phyloP scores from a whole-genome alignment of 257 asterid species.

The Solanum pinnatisectum region DNA sequence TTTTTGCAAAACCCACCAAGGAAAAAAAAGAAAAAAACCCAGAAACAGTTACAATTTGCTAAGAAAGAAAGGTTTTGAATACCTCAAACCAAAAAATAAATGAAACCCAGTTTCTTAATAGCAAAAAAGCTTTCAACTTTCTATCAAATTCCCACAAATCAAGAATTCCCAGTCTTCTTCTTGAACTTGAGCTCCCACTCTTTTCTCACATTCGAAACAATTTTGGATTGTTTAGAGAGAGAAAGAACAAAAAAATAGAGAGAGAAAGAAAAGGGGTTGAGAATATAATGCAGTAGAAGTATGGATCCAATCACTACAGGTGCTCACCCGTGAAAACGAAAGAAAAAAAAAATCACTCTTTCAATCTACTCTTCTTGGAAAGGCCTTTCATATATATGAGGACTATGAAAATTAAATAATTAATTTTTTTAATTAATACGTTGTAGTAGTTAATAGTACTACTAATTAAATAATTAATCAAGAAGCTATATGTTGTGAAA shows the following conservation, averaged over 20 bases:
- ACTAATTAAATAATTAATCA: background rate
- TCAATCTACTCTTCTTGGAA: background rate
- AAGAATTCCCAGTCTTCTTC: constrained; percentile 7
- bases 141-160: constrained; percentile 12
- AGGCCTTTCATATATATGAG: background rate
- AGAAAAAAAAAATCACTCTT: background rate
- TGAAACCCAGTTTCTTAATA: background rate
- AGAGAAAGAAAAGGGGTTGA: background rate
- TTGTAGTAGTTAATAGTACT: background rate
- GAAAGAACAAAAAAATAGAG: background rate
- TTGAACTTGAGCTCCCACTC: background rate
- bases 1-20: constrained; percentile 20
- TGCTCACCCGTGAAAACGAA: constrained; percentile 33
- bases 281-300: background rate
- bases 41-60: constrained; percentile 6
- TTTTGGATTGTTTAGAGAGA: constrained; percentile 15
- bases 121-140: constrained; percentile 9
- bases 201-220: constrained; percentile 2
- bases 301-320: constrained; percentile 40
- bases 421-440: background rate
- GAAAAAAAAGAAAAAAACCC: background rate
- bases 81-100: constrained; percentile 23
- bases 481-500: background rate
- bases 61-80: background rate
- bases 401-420: background rate